Conservation (phyloP, 129 eudicot species). For the Pseudognaphalium luteoalbum region DNA sequence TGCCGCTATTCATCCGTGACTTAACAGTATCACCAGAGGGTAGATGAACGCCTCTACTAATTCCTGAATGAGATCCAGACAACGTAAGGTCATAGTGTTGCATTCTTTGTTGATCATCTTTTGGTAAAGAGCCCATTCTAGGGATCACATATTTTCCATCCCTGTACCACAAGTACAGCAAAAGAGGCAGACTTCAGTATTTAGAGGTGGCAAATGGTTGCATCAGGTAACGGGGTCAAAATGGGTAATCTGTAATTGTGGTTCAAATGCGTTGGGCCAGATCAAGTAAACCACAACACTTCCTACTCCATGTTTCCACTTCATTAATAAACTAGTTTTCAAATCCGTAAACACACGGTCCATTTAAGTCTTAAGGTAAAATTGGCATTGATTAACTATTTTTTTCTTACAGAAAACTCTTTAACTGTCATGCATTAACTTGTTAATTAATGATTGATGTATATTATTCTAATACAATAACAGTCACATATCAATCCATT, state of each 20-base stretch:
- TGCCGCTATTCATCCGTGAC: conserved; percentile 47
- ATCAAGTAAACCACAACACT: not conserved
- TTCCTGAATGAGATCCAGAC: conserved; percentile 56
- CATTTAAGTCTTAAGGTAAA: no score
- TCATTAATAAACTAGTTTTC: no score
- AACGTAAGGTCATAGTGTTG: conserved; percentile 62
- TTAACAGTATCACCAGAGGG: conserved; percentile 49
- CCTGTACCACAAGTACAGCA: conserved; percentile 31
- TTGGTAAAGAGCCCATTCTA: conserved; percentile 53
- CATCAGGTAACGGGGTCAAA: not conserved
- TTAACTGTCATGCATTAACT: no score
- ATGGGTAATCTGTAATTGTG: not conserved
- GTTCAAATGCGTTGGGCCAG: not conserved
- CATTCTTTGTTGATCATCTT: conserved; percentile 72
- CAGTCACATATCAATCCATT: no score
- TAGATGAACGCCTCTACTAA: conserved; percentile 54
- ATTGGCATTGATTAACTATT: no score
- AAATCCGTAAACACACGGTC: no score
- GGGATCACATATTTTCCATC: conserved; percentile 64
- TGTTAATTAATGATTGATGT: no score
- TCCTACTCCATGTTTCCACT: not conserved
- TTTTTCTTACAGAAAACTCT: no score
- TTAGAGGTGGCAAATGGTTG: not conserved
- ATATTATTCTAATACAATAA: no score
- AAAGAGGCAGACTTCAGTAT: not conserved